These are phyloP conservation scores for Potentilla sterilis DNA, from an alignment of 306 rosid genomes.

Conservation along the genomic window DNA sequence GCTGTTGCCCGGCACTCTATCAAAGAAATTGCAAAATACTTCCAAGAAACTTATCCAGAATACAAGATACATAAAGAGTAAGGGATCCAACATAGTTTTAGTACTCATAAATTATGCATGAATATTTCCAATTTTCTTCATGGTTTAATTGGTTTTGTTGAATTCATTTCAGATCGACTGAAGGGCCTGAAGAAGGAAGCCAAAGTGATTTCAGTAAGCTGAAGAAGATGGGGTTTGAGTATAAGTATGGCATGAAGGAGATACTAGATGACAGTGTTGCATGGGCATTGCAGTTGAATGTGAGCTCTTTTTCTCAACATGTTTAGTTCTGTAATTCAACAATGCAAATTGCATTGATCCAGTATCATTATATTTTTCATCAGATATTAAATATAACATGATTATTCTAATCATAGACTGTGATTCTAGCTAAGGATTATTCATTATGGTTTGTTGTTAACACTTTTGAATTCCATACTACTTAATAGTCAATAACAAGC, in stretches of 20 bases:
- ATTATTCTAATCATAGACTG: not conserved
- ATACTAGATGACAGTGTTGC: constrained; percentile 22
- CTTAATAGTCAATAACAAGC: not conserved
- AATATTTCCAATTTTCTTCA: not conserved
- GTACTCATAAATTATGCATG: not conserved
- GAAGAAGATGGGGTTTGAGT: constrained; percentile 22
- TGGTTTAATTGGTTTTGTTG: not conserved
- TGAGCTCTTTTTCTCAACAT: not conserved
- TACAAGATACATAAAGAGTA: constrained; percentile 19
- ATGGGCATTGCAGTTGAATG: constrained; percentile 9
- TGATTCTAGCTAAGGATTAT: not conserved
- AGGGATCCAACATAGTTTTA: not conserved
- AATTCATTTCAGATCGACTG: constrained; percentile 14
- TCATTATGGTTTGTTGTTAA: not conserved
- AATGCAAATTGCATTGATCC: not conserved
- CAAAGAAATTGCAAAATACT: constrained; percentile 20
- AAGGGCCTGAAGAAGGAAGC: constrained; percentile 20
- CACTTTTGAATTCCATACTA: not conserved
- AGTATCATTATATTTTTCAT: too few species aligned
- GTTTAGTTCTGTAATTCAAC: not conserved
- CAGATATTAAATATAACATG: not conserved
- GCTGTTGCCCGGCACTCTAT: constrained; percentile 17
- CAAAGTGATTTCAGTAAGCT: constrained; percentile 23
- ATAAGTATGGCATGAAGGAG: constrained; percentile 13
- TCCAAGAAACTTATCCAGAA: constrained; percentile 23